phyloP scores from a whole-genome alignment of 164 flowering plant genomes.

The Annona squamosa region DNA sequence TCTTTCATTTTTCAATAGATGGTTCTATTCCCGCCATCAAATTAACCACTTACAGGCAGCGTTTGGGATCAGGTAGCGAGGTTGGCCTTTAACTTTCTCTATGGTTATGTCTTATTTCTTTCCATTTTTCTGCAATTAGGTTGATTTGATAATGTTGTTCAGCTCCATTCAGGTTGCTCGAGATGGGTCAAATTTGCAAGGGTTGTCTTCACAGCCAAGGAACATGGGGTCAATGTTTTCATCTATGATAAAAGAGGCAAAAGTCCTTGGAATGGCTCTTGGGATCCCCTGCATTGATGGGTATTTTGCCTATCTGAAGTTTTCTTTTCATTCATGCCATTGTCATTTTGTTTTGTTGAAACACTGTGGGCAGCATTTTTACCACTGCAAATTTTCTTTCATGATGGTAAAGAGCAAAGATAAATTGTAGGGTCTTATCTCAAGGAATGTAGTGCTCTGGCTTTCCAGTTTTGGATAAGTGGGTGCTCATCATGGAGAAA shows the following conservation, averaged over 20 bases:
- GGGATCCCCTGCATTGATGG: conserved; percentile 92
- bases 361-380: background rate
- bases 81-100: conserved; percentile 19
- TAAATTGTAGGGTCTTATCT: background rate
- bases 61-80: conserved; percentile 58
- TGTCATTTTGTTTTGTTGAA: background rate
- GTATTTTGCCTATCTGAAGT: conserved; percentile 27
- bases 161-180: conserved; percentile 34
- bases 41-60: conserved; percentile 64
- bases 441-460: background rate
- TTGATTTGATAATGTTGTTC: background rate
- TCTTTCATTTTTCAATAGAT: conserved; percentile 36
- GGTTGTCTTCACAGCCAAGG: conserved; percentile 45
- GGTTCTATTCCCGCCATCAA: conserved; percentile 91
- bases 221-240: conserved; percentile 91
- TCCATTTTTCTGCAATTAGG: background rate
- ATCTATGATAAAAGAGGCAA: conserved; percentile 86
- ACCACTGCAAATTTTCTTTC: background rate
- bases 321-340: background rate
- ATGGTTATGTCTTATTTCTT: background rate
- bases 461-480: background rate
- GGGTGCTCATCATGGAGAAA: background rate
- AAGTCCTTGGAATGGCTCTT: conserved; percentile 63
- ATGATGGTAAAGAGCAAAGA: background rate
- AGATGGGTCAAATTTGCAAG: conserved; percentile 33